Evolutionary conservation across 352 stramenopile species (phyloP), one percentile per base, ranked within the genome.

Genomic region (Phytophthora multivora): DNA sequence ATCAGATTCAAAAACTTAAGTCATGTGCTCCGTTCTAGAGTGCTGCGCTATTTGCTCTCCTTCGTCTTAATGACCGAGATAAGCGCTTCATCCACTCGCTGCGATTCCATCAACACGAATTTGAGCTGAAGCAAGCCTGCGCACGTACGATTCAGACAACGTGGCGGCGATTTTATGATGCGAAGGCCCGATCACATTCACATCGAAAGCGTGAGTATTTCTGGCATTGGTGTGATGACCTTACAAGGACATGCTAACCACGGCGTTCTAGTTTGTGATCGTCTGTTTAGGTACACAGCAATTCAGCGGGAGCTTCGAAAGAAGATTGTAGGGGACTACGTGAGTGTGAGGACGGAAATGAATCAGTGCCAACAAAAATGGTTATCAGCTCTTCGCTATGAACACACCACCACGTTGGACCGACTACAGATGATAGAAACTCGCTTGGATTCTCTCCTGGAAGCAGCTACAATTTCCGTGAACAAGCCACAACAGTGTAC

Each of bases 131-230:
- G 26, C 49, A 75, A 31, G 63, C 80, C 1, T 87, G 80, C 18
- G 77, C 80, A 12, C 60, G 60, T n/a, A 81, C 80, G 5, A 93
- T 93, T 42, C 84, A 93, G 45, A 68, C 66, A 5, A 57, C 73
- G 0, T 93, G 84, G 84, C 64, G 63, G 11, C 63, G 62, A 42
- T 83, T 68, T 23, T 31, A 55, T 30, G 42, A 58, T 3, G 42
- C 23, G 23, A 51, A n/a, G n/a, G 61, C 6, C 36, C 38, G 28
- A 31, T 33, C 50, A 1, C 40, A 21, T 39, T 38, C 38, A 23
- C 52, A 73, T 45, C 38, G 21, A 43, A 71, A 68, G 48, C 26
- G 75, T 83, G 67, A 69, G 69, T 33, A 33, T 33, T 33, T 13
- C 8, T 33, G 10, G 6, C 13, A 13, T 30, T 30, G 26, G 7